Evolutionary conservation across 257 asterid species (phyloP), one percentile per base, ranked within the genome.

Genomic region (Thymus quinquecostatus): DNA sequence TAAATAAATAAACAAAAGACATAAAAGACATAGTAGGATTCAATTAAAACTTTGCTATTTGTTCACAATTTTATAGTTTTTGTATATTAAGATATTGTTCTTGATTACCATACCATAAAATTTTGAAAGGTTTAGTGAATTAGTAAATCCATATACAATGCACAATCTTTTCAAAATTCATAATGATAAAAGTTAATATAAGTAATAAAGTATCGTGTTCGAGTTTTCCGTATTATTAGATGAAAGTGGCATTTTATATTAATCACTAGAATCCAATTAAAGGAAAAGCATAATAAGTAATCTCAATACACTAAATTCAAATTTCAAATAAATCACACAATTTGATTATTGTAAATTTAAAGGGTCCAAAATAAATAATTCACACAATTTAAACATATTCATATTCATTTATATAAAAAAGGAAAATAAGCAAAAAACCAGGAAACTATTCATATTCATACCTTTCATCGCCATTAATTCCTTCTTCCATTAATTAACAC

Each of bases 381-480:
- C 33, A 7, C 49, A 8, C 50, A 50, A 1, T 14, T 6, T 13
- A 21, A 44, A 7, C 33, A 8, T 13, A 50, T 3, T 21, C 21
- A 21, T 21, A 21, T 21, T 21, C 21, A 21, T 21, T 21, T 21
- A 38, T 1, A 34, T 27, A 45, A 13, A 40, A 63, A 62, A 48
- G 60, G 69, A 7, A 60, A 55, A 30, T 60, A 36, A 2, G 30
- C 58, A 13, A 60, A 58, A 66, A 13, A 74, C 38, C 53, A 62
- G 47, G 55, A 60, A 34, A 41, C 57, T 60, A 56, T 50, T 54
- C n/a, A 68, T 74, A 72, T 80, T 77, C 82, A 64, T 76, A 32
- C 66, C 79, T 79, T 75, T 64, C 67, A 50, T 8, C 21, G 64
- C 70, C 49, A 69, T 61, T 49, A 73, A 64, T 83, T 73, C 49